phyloP scores from a whole-genome alignment of 441 rosid species.

The Metrosideros polymorpha region DNA sequence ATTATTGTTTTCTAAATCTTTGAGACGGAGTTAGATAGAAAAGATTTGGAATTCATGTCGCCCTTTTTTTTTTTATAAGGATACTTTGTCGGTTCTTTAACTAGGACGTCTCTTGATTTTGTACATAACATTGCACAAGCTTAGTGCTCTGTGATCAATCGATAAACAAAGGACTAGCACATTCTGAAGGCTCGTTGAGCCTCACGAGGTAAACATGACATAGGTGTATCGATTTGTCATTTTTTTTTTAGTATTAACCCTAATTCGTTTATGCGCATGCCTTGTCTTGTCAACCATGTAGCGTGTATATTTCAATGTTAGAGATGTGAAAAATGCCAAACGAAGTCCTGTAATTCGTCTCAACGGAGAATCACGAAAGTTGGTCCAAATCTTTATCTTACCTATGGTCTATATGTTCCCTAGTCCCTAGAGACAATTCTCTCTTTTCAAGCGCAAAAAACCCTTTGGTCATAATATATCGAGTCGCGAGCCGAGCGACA shows the following conservation, averaged over 20 bases:
- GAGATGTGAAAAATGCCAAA: neutral
- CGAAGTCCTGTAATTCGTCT: neutral
- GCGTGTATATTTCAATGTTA: accelerated
- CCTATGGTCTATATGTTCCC: too few species aligned
- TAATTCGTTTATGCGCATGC: too few species aligned
- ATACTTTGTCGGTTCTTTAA: neutral
- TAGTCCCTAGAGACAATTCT: too few species aligned
- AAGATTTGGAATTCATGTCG: neutral
- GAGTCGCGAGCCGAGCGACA: too few species aligned
- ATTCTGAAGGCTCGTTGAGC: neutral
- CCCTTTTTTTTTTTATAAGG: neutral
- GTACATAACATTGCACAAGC: neutral
- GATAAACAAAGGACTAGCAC: neutral
- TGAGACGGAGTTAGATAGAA: neutral
- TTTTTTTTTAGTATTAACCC: too few species aligned
- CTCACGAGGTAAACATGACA: neutral
- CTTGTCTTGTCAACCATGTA: accelerated
- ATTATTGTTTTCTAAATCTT: too few species aligned
- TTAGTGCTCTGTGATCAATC: neutral
- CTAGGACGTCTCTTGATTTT: neutral
- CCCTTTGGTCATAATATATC: too few species aligned
- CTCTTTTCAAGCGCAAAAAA: too few species aligned
- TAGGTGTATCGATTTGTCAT: accelerated
- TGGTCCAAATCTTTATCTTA: too few species aligned
- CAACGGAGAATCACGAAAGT: neutral